A percentile compares a stretch with the other conserved stretches of the same genome.
Conservation (phyloP, 2,329 filamentous ascomycete genomes). For the Fusarium poae region DNA sequence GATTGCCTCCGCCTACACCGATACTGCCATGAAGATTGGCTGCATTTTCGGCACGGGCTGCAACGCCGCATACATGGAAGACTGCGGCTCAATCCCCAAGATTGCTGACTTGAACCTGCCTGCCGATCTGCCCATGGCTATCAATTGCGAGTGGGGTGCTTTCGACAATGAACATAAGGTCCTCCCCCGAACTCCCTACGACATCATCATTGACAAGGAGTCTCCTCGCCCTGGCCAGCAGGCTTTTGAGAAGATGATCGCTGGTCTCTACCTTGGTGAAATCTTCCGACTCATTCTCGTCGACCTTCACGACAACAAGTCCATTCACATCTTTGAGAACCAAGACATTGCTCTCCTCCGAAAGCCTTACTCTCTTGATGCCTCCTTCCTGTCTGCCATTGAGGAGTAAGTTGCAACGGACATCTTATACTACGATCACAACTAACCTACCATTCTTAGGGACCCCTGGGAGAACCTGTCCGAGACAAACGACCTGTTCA, state of each 20-base stretch:
- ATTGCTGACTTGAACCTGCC: conserved; percentile 91
- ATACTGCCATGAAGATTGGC: conserved; percentile 90
- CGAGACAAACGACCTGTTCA: conserved; percentile 87
- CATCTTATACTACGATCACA: background rate
- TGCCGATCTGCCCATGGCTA: conserved; percentile 86
- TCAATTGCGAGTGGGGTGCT: conserved; percentile 98
- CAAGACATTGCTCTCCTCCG: conserved; percentile 85
- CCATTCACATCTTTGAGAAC: conserved; percentile 81
- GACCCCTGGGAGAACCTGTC: conserved; percentile 96
- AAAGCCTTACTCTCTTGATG: conserved; percentile 90
- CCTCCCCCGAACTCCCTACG: conserved; percentile 86
- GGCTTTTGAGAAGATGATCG: conserved; percentile 98
- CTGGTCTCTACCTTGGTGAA: conserved; percentile 92
- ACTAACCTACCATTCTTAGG: conserved; percentile 58
- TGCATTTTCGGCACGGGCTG: conserved; percentile 99
- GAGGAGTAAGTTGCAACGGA: conserved; percentile 75
- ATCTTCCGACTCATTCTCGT: conserved; percentile 90
- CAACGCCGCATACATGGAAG: conserved; percentile 98
- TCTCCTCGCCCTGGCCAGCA: conserved; percentile 95
- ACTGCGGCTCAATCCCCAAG: conserved; percentile 92
- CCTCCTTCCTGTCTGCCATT: conserved; percentile 92
- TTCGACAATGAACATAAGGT: conserved; percentile 95
- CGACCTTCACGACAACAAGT: conserved; percentile 84
- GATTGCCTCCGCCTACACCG: conserved; percentile 97
- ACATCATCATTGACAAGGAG: conserved; percentile 88